Conservation (phyloP, 331 rosid species). For the Stylosanthes scabra region DNA sequence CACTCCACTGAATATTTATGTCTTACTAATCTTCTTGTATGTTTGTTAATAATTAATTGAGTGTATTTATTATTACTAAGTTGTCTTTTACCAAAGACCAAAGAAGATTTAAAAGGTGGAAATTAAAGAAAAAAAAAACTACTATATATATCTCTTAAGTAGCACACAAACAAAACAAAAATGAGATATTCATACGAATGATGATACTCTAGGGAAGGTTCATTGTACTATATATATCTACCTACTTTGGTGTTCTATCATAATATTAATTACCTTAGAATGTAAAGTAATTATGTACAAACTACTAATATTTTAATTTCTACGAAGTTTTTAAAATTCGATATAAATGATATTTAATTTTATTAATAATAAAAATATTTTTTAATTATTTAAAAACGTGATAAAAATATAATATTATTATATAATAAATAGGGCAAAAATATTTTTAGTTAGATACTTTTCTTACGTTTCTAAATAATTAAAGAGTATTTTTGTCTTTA, state of each 20-base stretch:
- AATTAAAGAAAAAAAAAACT: conserved; percentile 22
- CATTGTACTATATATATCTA: conserved; percentile 53
- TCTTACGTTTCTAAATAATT: too few species aligned
- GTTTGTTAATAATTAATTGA: conserved; percentile 31
- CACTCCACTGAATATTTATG: neutral
- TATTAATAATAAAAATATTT: too few species aligned
- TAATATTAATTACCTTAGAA: conserved; percentile 40
- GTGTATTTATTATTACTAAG: neutral
- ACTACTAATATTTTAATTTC: too few species aligned
- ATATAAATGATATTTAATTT: too few species aligned
- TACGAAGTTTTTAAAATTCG: too few species aligned
- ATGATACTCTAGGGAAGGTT: conserved; percentile 52
- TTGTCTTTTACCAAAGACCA: conserved; percentile 34
- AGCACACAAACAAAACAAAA: conserved; percentile 36
- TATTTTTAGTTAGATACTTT: too few species aligned
- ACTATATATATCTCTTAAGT: conserved; percentile 30
- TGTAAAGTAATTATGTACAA: too few species aligned
- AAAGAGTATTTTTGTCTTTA: too few species aligned
- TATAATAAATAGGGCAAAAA: too few species aligned
- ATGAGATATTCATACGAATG: conserved; percentile 13
- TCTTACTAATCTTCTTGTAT: neutral
- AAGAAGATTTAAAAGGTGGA: conserved; percentile 19
- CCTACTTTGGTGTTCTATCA: conserved; percentile 26
- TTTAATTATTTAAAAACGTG: too few species aligned
- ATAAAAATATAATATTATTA: too few species aligned